Evolutionary conservation across 2,329 filamentous ascomycete genomes (phyloP).

Genomic region (Lachnellula subtilissima): DNA sequence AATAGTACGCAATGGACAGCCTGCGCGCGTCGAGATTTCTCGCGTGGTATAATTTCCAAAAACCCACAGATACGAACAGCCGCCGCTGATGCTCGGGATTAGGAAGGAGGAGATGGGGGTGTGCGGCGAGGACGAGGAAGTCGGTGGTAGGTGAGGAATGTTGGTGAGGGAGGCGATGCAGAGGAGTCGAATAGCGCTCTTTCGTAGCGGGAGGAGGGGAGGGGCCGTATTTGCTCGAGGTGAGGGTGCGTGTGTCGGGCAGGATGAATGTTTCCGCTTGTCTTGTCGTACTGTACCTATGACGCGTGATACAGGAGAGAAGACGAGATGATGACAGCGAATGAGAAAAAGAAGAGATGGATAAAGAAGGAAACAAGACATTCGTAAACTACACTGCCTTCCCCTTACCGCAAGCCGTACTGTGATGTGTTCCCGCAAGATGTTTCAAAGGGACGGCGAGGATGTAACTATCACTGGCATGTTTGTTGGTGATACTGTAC

Average conservation of each 20-base stretch:
- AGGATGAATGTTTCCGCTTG: constrained; percentile 27
- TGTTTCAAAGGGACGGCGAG: no score
- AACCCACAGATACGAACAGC: constrained; percentile 43
- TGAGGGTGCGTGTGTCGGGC: constrained; percentile 37
- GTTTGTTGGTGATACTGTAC: no score
- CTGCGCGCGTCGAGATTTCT: constrained; percentile 2
- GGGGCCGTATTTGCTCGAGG: constrained; percentile 38
- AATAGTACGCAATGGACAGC: constrained; percentile 1
- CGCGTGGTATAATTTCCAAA: constrained; percentile 34
- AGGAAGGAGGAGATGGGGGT: constrained; percentile 39
- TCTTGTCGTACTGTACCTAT: no score
- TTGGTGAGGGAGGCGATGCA: constrained; percentile 32
- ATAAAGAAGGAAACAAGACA: no score
- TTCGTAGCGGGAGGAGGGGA: constrained; percentile 35
- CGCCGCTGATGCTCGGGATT: constrained; percentile 41
- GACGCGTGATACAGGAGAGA: no score
- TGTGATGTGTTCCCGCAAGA: no score
- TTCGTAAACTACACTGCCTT: no score
- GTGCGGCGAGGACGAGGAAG: constrained; percentile 36
- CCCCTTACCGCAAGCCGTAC: no score
- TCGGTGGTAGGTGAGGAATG: constrained; percentile 37
- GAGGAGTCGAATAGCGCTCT: constrained; percentile 29
- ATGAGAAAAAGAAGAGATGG: no score
- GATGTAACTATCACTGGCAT: no score
- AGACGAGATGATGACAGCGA: no score